Conservation (phyloP, 371 early-diverging fungal species). For the Mucor plumbeus region DNA sequence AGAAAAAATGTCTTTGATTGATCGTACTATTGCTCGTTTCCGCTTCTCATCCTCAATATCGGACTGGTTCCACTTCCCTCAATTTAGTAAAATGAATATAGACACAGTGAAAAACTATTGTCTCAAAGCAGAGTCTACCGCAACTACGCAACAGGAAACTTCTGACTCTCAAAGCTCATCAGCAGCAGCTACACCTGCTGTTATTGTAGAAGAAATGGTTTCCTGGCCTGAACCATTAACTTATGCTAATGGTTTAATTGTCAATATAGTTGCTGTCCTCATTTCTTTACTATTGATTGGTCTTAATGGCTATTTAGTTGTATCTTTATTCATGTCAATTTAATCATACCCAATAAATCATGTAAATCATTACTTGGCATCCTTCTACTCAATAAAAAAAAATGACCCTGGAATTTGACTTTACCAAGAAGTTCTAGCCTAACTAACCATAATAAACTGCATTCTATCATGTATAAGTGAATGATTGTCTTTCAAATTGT, state of each 20-base stretch:
- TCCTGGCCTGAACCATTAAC: constrained; percentile 34
- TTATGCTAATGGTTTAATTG: constrained; percentile 40
- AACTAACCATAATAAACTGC: too few relatives aligned
- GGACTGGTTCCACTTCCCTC: constrained; percentile 30
- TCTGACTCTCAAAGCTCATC: not conserved
- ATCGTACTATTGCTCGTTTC: constrained; percentile 23
- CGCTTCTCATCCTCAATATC: constrained; percentile 19
- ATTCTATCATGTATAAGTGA: too few relatives aligned
- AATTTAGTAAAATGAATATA: constrained; percentile 26
- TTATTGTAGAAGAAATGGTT: constrained; percentile 2
- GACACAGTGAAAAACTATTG: constrained; percentile 19
- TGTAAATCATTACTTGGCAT: too few relatives aligned
- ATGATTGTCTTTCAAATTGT: too few relatives aligned
- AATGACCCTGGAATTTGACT: too few relatives aligned
- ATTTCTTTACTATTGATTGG: constrained; percentile 59
- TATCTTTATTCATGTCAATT: constrained; percentile 34
- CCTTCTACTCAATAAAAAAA: too few relatives aligned
- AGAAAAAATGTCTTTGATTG: constrained; percentile 25
- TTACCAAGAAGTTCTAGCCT: too few relatives aligned
- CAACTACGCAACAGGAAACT: not conserved
- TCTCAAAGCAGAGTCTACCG: not conserved
- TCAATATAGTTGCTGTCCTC: constrained; percentile 47
- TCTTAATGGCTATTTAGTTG: constrained; percentile 63
- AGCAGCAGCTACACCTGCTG: not conserved
- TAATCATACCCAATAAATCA: constrained; percentile 12